Base-by-base conservation (phyloP, 78 protist genomes). In the Dictyostelium firmibasis region DNA sequence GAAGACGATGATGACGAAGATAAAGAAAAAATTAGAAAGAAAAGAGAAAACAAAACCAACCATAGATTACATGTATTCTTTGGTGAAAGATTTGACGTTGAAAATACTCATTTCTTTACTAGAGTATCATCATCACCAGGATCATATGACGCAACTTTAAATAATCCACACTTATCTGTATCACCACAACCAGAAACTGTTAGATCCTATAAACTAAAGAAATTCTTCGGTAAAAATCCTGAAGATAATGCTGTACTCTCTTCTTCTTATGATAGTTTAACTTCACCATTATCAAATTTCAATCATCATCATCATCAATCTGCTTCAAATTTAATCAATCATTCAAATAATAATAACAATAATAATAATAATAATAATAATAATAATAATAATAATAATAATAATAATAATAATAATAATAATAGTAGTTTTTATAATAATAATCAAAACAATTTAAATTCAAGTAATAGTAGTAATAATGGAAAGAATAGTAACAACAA, bases 81-180 rank as follows among this genome's bases (percentile, higher is more conserved):
- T 86, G 83, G 82, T 35, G 92, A 86, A 77, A 86, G 92, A 86
- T 86, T 86, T 53, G 92, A 86, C 62, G 82, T 86, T 27, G 92
- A 86, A 60, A 57, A 82, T 35, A 35, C 33, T 57, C 69, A 57
- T 27, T 82, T 57, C 16, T 2, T 16, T 16, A 27, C 47, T 10
- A 27, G 86, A 31, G 38, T 82, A 6, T 82, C 86, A 10, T 64
- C 60, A 44, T 41, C 84, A 35, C 50, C 50, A 5, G 50, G 67
- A 7, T 33, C 74, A 27, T 36, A 36, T 36, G 50, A n/a, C 23
- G 31, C 25, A 7, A 13, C 10, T 38, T 13, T 20, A 44, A 38
- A 13, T 44, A 43, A 18, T 36, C 50, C 50, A 11, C 83, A 77
- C 23, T 20, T 33, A 27, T 57, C 75, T 18, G 64, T 43, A 29